A percentile compares a stretch with the other conserved stretches of the same genome.
Conservation (phyloP, 2,329 filamentous ascomycete genomes). For the Chaetomiaceae sp. region DNA sequence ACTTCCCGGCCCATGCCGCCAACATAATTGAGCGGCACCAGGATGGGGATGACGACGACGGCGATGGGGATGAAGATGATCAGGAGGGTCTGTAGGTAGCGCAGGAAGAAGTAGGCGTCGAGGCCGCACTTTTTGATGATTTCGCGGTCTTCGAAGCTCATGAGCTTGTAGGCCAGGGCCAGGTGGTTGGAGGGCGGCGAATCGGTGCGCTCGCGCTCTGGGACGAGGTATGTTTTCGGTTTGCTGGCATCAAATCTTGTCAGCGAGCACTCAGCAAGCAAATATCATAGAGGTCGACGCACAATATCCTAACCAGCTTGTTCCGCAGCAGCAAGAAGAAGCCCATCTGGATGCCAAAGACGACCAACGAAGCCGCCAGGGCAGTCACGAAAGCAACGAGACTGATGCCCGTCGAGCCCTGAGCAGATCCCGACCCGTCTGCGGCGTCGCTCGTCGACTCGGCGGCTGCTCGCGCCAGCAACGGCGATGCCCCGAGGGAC, state of each 20-base stretch:
- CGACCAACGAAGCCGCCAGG: constrained; percentile 53
- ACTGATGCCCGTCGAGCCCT: constrained; percentile 39
- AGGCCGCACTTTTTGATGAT: constrained; percentile 94
- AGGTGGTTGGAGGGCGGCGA: constrained; percentile 58
- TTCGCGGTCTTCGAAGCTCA: constrained; percentile 67
- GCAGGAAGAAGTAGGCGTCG: constrained; percentile 95
- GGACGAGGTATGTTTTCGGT: constrained; percentile 80
- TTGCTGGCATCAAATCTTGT: constrained; percentile 47
- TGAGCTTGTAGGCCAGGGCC: constrained; percentile 53
- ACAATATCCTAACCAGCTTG: constrained; percentile 80
- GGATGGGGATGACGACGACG: constrained; percentile 71
- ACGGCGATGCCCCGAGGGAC: constrained; percentile 7
- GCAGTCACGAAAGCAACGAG: constrained; percentile 60
- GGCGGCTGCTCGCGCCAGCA: constrained; percentile 5
- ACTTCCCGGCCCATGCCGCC: constrained; percentile 61
- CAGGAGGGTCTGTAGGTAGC: constrained; percentile 72
- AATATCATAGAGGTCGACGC: constrained; percentile 30
- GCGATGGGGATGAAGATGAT: constrained; percentile 88
- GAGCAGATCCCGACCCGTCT: constrained; percentile 22
- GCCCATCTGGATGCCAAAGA: constrained; percentile 61
- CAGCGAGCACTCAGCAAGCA: neutral
- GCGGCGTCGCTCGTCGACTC: neutral
- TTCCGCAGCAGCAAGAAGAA: constrained; percentile 74
- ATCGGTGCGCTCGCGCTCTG: constrained; percentile 77
- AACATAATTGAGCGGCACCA: constrained; percentile 78